phyloP scores from a whole-genome alignment of 352 stramenopile genomes.

The Globisporangium alternatum region DNA sequence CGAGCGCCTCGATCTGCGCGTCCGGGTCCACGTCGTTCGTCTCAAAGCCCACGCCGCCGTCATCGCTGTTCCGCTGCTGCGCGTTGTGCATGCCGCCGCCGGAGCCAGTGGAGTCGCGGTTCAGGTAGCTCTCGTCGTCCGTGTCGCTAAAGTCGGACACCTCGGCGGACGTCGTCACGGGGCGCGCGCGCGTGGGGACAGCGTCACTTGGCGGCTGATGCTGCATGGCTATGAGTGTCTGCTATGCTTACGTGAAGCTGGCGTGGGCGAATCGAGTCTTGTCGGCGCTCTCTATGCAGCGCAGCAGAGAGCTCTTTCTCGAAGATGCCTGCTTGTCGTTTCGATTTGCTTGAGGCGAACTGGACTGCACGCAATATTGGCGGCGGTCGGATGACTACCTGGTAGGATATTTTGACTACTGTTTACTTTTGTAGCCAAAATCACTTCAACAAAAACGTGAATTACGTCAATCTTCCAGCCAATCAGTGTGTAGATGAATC shows the following conservation, averaged over 20 bases:
- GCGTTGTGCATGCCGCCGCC: neutral
- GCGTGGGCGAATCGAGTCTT: neutral
- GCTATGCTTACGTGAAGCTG: neutral
- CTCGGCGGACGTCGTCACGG: neutral
- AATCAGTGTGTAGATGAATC: neutral
- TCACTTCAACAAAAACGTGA: neutral
- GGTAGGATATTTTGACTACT: neutral
- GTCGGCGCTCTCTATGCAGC: neutral
- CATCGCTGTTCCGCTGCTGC: conserved; percentile 4
- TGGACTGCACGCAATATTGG: neutral
- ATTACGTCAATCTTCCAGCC: neutral
- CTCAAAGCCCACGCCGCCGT: neutral
- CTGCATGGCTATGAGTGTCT: neutral
- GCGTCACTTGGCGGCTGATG: neutral
- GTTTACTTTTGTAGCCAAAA: neutral
- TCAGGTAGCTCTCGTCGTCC: conserved; percentile 10
- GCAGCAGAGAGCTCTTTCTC: neutral
- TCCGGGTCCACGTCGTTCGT: conserved; percentile 32
- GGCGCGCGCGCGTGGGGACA: neutral
- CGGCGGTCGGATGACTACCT: neutral
- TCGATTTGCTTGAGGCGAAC: conserved; percentile 4
- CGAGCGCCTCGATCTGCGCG: conserved; percentile 54
- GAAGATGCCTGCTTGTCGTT: neutral
- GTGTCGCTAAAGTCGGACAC: conserved; percentile 18
- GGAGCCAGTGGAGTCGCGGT: neutral